Evolutionary conservation across 805 yeast species (phyloP), one percentile per base, ranked within the genome.

Genomic region (Yarrowia deformans): DNA sequence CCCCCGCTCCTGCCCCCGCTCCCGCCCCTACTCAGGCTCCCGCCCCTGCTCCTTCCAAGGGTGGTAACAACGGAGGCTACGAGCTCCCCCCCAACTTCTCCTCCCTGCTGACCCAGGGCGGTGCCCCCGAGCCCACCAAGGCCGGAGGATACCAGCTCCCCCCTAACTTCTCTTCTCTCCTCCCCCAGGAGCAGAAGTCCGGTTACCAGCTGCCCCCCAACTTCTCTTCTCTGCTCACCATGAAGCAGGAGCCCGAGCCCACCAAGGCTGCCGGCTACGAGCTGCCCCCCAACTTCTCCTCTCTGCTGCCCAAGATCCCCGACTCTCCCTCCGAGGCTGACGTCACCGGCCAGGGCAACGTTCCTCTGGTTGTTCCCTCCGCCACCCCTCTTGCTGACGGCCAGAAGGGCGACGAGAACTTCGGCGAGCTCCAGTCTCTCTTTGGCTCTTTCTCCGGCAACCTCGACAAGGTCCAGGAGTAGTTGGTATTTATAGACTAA

Each of bases 221-320:
- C 63, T 56, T 56, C 16, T 56, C 63, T 29, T 56, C 63, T 40
- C 48, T 56, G 29, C 63, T 56, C 12, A 55, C 45, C 46, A 39
- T 32, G 32, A 16, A 9, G 69, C 37, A 49, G 74, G 68, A 10
- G 49, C 58, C 54, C n/a, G 73, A 42, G 52, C 50, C 69, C 18
- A 63, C 56, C n/a, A 69, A 69, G 56, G 37, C 61, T 8, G 42
- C 63, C 37, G 63, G 63, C 23, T 56, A 56, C 63, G 48, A 56
- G 63, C 48, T 56, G 48, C 63, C 63, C 7, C 63, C 63, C 23
- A 56, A 56, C 63, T 56, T 56, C 23, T 56, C 63, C 8, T 56
- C 63, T 10, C 63, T 56, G 37, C 63, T 56, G 29, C 35, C 46
- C 48, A 43, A 40, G 48, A 29, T 29, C 48, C 45, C 63, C 32